Evolutionary conservation across 2,329 filamentous ascomycete genomes (phyloP).

Genomic region (Massarina eburnea): DNA sequence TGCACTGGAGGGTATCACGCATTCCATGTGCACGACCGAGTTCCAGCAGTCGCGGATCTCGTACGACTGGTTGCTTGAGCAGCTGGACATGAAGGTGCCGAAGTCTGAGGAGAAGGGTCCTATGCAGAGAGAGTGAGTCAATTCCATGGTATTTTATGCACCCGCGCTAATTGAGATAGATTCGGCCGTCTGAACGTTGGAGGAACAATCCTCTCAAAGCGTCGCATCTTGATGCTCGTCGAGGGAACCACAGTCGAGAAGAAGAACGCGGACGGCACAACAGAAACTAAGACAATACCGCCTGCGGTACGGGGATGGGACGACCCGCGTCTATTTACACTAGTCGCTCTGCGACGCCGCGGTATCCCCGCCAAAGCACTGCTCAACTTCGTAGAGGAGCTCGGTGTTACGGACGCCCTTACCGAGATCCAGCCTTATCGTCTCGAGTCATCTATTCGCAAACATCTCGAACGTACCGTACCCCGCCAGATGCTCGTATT

Average conservation of each 20-base stretch:
- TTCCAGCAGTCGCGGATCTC: conserved; percentile 82
- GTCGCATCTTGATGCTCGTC: conserved; percentile 79
- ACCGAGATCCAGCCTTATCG: conserved; percentile 77
- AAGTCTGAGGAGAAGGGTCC: conserved; percentile 57
- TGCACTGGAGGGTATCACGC: conserved; percentile 88
- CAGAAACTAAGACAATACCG: conserved; percentile 42
- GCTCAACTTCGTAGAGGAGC: conserved; percentile 84
- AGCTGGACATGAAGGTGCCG: conserved; percentile 76
- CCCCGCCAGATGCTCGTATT: conserved; percentile 88
- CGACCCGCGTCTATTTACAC: conserved; percentile 84
- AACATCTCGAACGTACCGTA: conserved; percentile 84
- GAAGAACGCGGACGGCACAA: conserved; percentile 47
- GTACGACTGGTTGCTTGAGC: conserved; percentile 88
- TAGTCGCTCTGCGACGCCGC: conserved; percentile 79
- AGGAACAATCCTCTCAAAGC: conserved; percentile 85
- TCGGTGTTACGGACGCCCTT: conserved; percentile 82
- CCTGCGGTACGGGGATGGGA: conserved; percentile 81
- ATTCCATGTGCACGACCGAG: conserved; percentile 91
- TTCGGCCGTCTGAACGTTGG: conserved; percentile 74
- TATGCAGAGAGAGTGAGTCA: conserved; percentile 80
- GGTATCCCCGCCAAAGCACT: conserved; percentile 88
- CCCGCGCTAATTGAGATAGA: conserved; percentile 22
- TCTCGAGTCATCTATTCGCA: conserved; percentile 84
- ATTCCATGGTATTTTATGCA: conserved; percentile 33
- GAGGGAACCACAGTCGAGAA: conserved; percentile 57